Base-by-base conservation (phyloP, 371 early-diverging fungal species). In the Mortierella sp. region DNA sequence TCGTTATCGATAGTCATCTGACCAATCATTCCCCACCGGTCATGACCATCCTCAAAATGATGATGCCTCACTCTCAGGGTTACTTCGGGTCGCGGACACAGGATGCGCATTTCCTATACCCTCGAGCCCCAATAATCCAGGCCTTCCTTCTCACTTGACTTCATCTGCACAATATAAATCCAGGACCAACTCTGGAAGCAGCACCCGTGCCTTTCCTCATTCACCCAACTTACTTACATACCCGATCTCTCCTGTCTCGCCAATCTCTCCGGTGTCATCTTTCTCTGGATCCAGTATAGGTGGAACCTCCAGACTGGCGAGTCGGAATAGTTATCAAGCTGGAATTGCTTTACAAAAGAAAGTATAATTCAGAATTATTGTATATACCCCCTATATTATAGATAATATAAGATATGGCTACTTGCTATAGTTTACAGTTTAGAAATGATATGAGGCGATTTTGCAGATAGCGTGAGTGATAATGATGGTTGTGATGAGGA, bases 191-290 rank as follows among this genome's bases (percentile, higher is more conserved):
- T 26, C 42, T 7, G 42, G 56, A 61, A 32, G n/a, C 17, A 61
- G 47, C 29, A 47, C 62, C 7, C 32, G n/a, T 5, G n/a, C 63
- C n/a, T 22, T 22, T 51, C 28, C 63, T 8, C 32, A 57, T 56
- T 63, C 53, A 10, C 66, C 58, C 31, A 57, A 13, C 8, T 32
- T 22, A 28, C 66, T 61, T 19, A 55, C 51, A 5, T 32, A 55
- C 13, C 61, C 72, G 12, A 62, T 72, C 15, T 72, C 73, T 2
- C 70, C 76, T 7, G 47, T 68, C 28, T 75, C 65, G 0, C 65
- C 71, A 6, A 29, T 35, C 7, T 69, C 69, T 22, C 54, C 69
- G 4, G 53, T 49, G 9, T 56, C 71, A 23, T 42, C 71, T 23
- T 35, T 56, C 26, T 61, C 15, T 5, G 58, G 57, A 0, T 55